Conservation (phyloP, 73 alveolate species). For the Paramecium sexaurelia region DNA sequence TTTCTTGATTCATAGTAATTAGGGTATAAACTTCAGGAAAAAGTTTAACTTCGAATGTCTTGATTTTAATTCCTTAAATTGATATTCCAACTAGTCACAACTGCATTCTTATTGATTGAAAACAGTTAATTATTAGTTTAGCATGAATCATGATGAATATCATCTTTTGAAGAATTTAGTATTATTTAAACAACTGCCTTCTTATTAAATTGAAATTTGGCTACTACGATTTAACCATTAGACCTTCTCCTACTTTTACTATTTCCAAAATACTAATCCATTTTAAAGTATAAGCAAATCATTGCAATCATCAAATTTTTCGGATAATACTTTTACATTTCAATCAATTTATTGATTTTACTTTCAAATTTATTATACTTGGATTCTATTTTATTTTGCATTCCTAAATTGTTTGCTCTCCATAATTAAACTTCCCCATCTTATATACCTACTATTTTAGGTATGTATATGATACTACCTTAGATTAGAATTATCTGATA, state of each 20-base stretch:
- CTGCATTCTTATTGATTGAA: slow-evolving; percentile 23
- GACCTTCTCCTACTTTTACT: neutral
- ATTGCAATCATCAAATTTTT: slow-evolving; percentile 16
- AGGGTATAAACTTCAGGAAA: slow-evolving; percentile 35
- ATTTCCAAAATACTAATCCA: slow-evolving; percentile 12
- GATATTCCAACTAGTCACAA: slow-evolving; percentile 19
- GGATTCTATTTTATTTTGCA: neutral
- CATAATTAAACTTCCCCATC: slow-evolving; percentile 18
- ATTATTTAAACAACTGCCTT: neutral
- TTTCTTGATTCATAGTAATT: neutral
- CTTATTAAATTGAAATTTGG: neutral
- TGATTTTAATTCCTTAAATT: neutral
- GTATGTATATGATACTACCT: slow-evolving; percentile 47
- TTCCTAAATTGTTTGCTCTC: neutral
- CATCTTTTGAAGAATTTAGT: neutral
- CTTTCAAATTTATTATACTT: neutral
- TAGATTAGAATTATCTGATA: slow-evolving; percentile 33
- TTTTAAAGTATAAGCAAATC: neutral
- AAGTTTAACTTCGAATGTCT: neutral
- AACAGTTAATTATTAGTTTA: neutral
- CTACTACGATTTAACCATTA: slow-evolving; percentile 7
- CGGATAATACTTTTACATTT: neutral
- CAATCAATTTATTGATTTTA: neutral
- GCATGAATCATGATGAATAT: slow-evolving; percentile 39
- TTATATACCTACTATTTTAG: neutral